Conservation (phyloP, 2,329 filamentous ascomycete genomes). For the Meredithiella fracta region DNA sequence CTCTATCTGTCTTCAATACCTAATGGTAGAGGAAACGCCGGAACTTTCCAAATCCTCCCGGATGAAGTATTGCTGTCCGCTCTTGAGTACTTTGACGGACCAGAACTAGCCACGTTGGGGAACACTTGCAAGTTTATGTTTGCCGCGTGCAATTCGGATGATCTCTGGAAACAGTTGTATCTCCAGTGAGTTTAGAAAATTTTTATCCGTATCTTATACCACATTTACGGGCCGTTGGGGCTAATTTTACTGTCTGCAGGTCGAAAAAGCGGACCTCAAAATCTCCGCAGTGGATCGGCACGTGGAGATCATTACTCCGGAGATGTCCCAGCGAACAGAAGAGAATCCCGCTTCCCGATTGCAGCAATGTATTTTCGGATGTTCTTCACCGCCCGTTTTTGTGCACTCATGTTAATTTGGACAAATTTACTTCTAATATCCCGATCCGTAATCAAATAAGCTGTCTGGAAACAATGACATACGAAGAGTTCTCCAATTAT, state of each 20-base stretch:
- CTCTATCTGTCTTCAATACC: constrained; percentile 40
- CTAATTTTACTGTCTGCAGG: constrained; percentile 15
- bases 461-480: constrained; percentile 50
- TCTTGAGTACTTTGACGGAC: constrained; percentile 56
- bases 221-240: background rate
- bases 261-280: constrained; percentile 15
- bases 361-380: constrained; percentile 73
- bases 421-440: constrained; percentile 52
- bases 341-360: constrained; percentile 41
- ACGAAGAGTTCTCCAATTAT: constrained; percentile 52
- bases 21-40: constrained; percentile 29
- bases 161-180: constrained; percentile 77
- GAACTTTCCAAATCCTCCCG: constrained; percentile 50
- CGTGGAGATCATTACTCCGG: constrained; percentile 66
- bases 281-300: constrained; percentile 20
- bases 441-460: constrained; percentile 57
- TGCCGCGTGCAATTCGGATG: constrained; percentile 69
- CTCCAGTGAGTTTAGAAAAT: constrained; percentile 47
- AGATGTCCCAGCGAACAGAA: constrained; percentile 32
- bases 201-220: background rate
- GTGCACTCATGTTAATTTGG: constrained; percentile 60
- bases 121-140: constrained; percentile 72
- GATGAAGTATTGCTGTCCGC: constrained; percentile 67
- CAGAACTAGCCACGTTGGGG: constrained; percentile 47
- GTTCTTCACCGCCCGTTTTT: constrained; percentile 78